Evolutionary conservation across 768 basidiomycete genomes (phyloP), one percentile per base, ranked within the genome.

Genomic region (Russula sp.): DNA sequence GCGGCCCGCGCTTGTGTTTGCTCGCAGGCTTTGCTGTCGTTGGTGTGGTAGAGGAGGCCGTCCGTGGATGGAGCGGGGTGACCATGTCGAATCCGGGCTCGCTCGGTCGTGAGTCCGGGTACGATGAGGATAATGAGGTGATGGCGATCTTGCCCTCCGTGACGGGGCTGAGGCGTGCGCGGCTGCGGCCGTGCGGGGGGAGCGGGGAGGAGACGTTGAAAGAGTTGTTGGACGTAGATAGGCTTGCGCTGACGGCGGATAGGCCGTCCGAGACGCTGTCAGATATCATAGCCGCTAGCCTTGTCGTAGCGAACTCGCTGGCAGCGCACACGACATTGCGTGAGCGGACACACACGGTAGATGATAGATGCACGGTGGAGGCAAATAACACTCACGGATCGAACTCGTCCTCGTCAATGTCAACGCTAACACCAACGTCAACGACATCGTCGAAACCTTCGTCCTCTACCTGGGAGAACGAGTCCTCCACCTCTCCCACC

Each of bases 281-380:
- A 3, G 83, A 86, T 25, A 77, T 75, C 13, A 77, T 70, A 3
- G 76, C 79, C 10, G 73, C 69, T 0, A 80, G 74, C 38, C 81
- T 81, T 1, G 81, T 83, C 0, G 83, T 83, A 9, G 86, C 84
- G 72, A 89, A 90, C 58, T 87, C 85, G 1, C 88, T 90, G 42
- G 13, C n/a, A 18, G 10, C n/a, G 41, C 25, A 49, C 8, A 34
- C 9, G 18, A 10, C 16, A 22, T 3, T 10, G 20, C n/a, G n/a
- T 47, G 25, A 47, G 46, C 46, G 25, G 11, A 47, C 25, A 47
- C 25, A 6, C 25, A 22, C 18, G n/a, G 13, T 7, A 1, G 41
- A 14, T 10, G 8, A 9, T n/a, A 1, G 22, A 29, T 55, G 48
- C 20, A 54, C 41, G 16, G 43, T 32, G 9, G 1, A 10, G 8